Percentiles rank a stretch among this genome's conserved stretches.
phyloP scores from a whole-genome alignment of 768 basidiomycete genomes.

The Russula lepida region DNA sequence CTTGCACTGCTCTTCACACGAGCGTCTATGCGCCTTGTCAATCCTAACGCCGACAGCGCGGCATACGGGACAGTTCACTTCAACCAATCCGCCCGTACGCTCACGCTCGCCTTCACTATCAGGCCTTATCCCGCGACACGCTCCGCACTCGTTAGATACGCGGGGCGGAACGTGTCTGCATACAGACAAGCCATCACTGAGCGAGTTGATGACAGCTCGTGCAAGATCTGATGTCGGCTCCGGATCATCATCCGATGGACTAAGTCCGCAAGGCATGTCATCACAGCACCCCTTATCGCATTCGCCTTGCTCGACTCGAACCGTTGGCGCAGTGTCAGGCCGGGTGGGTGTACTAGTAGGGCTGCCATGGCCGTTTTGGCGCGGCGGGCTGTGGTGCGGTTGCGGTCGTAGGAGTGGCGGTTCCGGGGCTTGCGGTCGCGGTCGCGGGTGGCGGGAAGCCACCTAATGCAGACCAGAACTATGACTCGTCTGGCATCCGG shows the following conservation, averaged over 20 bases:
- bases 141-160: slow-evolving; percentile 62
- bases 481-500: slow-evolving; percentile 11
- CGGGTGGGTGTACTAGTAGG: slow-evolving; percentile 54
- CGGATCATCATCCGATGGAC: slow-evolving; percentile 68
- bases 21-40: slow-evolving; percentile 40
- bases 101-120: slow-evolving; percentile 28
- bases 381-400: slow-evolving; percentile 23
- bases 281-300: slow-evolving; percentile 64
- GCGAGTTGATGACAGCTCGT: slow-evolving; percentile 34
- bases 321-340: slow-evolving; percentile 61
- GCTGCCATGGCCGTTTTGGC: slow-evolving; percentile 46
- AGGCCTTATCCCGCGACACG: slow-evolving; percentile 54
- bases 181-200: slow-evolving; percentile 26
- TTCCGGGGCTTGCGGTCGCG: no score
- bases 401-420: no score
- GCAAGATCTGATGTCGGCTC: slow-evolving; percentile 28
- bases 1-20: not conserved
- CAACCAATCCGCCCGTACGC: slow-evolving; percentile 33
- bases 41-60: slow-evolving; percentile 51
- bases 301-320: slow-evolving; percentile 66
- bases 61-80: slow-evolving; percentile 72
- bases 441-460: not conserved
- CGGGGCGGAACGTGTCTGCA: slow-evolving; percentile 62
- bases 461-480: slow-evolving; percentile 11
- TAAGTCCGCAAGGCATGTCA: slow-evolving; percentile 66